Evolutionary conservation across 495 filamentous ascomycete species (phyloP).

Genomic region (Hyaloscypha finlandica): DNA sequence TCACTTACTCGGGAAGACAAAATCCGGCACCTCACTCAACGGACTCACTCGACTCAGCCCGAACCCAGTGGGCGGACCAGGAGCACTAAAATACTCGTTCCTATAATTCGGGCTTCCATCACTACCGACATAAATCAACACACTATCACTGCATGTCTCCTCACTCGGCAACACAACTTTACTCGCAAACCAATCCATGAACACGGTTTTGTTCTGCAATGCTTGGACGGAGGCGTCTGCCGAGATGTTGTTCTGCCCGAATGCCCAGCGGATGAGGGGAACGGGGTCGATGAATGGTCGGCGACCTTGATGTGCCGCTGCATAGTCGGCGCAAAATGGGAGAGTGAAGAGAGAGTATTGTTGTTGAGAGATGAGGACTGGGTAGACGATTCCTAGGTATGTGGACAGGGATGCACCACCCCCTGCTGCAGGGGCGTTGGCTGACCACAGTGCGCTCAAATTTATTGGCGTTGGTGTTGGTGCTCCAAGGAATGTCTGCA

Average conservation of each 20-base stretch:
- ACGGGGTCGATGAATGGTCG: slow-evolving; percentile 56
- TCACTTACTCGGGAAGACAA: slow-evolving; percentile 49
- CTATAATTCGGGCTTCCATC: slow-evolving; percentile 37
- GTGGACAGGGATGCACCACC: slow-evolving; percentile 26
- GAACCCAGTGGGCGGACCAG: slow-evolving; percentile 47
- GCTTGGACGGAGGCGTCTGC: slow-evolving; percentile 34
- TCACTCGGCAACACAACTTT: slow-evolving; percentile 44
- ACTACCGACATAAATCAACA: slow-evolving; percentile 40
- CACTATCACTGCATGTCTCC: slow-evolving; percentile 39
- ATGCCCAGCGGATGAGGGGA: slow-evolving; percentile 58
- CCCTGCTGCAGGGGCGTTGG: slow-evolving; percentile 38
- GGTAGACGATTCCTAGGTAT: slow-evolving; percentile 50
- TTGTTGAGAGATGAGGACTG: slow-evolving; percentile 51
- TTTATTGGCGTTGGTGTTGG: slow-evolving; percentile 40
- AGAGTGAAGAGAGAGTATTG: slow-evolving; percentile 49
- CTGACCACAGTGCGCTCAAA: slow-evolving; percentile 41
- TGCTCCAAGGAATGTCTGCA: slow-evolving; percentile 43
- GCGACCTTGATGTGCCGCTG: slow-evolving; percentile 45
- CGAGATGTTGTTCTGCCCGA: slow-evolving; percentile 35
- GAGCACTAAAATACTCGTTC: slow-evolving; percentile 35
- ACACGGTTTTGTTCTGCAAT: slow-evolving; percentile 50
- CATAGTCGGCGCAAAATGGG: slow-evolving; percentile 57
- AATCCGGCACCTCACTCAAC: slow-evolving; percentile 55
- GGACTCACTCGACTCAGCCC: slow-evolving; percentile 43
- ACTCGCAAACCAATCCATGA: slow-evolving; percentile 54